phyloP scores from a whole-genome alignment of 106 monocot species.

The Acorus calamus region DNA sequence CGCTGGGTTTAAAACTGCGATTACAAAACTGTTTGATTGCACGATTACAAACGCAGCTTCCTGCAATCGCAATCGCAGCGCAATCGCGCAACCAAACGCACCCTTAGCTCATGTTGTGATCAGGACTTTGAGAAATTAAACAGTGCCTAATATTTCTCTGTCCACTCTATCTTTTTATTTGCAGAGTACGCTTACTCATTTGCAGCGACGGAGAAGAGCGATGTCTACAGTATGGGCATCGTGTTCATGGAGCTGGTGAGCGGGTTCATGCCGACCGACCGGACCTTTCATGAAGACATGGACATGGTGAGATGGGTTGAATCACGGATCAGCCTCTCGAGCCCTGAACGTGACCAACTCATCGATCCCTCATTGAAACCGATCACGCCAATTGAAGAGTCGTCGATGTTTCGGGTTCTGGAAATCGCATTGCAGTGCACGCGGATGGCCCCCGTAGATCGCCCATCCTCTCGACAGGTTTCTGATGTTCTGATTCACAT shows the following conservation, averaged over 20 bases:
- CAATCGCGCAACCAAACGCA: too few species aligned
- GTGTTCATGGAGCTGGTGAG: slow-evolving; percentile 87
- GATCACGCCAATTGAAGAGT: slow-evolving; percentile 31
- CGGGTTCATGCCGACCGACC: slow-evolving; percentile 62
- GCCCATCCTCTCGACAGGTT: slow-evolving; percentile 56
- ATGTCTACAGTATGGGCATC: slow-evolving; percentile 91
- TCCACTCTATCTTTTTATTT: not conserved
- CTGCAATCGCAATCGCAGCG: too few species aligned
- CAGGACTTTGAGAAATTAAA: too few species aligned
- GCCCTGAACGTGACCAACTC: slow-evolving; percentile 27
- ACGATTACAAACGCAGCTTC: too few species aligned
- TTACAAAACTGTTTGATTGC: too few species aligned
- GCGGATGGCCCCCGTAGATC: slow-evolving; percentile 38
- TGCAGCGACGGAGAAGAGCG: slow-evolving; percentile 74
- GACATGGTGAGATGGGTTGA: slow-evolving; percentile 83
- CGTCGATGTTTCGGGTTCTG: slow-evolving; percentile 49
- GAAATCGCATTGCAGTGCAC: slow-evolving; percentile 69
- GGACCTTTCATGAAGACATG: slow-evolving; percentile 36
- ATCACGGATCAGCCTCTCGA: slow-evolving; percentile 12
- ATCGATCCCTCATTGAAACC: slow-evolving; percentile 49
- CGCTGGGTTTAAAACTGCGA: too few species aligned
- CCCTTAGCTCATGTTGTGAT: too few species aligned
- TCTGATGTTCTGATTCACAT: slow-evolving; percentile 46
- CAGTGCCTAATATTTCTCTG: too few species aligned
- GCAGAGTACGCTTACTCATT: slow-evolving; percentile 69